Evolutionary conservation across 2,329 filamentous ascomycete species (phyloP), one percentile per base, ranked within the genome.

Genomic region (Ophiostoma piceae): DNA sequence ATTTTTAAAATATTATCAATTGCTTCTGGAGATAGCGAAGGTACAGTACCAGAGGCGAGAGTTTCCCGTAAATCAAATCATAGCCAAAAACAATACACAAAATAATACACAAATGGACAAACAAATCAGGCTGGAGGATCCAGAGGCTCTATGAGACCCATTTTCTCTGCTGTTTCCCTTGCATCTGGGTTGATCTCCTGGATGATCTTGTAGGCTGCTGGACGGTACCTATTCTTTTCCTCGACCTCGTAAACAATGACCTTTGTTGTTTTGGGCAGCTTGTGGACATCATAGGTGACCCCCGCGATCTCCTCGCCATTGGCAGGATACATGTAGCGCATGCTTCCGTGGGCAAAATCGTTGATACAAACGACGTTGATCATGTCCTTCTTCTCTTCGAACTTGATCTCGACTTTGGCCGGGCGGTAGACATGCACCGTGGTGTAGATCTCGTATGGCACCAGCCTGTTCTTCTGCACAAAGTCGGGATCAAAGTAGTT

Each of bases 161-260:
- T 19, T 35, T 65, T 6, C n/a, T 39, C 14, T 19, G 60, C 60
- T n/a, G 3, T 35, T 12, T 35, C 60, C 5, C 32, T n/a, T 22
- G 62, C 62, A 19, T n/a, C 62, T 5, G 16, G 32, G 19, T 65
- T 41, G 7, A 65, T 65, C 35, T 39, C 62, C 62, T 65, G 35
- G 62, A 65, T 65, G 29, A 39, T 26, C 9, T 22, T n/a, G 62
- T 65, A 65, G 3, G 39, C 62, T 19, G 29, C 32, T 16, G 60
- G 60, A 14, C 29, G 62, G 35, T 65, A 65, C 62, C 22, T 35
- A 35, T 39, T 19, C 14, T 14, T 37, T 11, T 35, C n/a, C 35
- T 65, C 35, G 35, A 39, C 62, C 62, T 65, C 62, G 35, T 65
- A 65, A n/a, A 65, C 9, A 7, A 65, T n/a, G 9, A 39, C 62